phyloP scores from a whole-genome alignment of 1,139 yeast genomes.

The Eremothecium coryli region DNA sequence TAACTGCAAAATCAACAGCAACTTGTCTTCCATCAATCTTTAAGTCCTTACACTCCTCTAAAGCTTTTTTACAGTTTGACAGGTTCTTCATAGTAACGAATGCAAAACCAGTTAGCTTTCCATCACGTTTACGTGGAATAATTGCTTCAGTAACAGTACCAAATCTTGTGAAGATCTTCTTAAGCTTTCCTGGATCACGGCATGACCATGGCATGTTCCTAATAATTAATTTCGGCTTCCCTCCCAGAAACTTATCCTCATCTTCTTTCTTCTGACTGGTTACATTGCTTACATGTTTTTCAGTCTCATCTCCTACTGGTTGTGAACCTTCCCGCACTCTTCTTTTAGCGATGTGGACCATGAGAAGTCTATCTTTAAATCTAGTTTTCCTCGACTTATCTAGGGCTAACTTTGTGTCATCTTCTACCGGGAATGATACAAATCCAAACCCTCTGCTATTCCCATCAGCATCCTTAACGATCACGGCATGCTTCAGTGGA shows the following conservation, averaged over 20 bases:
- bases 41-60: constrained; percentile 61
- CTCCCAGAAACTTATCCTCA: constrained; percentile 42
- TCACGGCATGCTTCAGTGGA: constrained; percentile 91
- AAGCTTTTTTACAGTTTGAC: constrained; percentile 71
- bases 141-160: constrained; percentile 87
- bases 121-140: constrained; percentile 81
- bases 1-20: constrained; percentile 89
- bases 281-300: constrained; percentile 14
- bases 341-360: constrained; percentile 85
- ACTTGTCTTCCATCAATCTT: constrained; percentile 87
- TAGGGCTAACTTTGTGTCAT: constrained; percentile 73
- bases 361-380: constrained; percentile 55
- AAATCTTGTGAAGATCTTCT: constrained; percentile 59
- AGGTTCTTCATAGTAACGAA: constrained; percentile 84
- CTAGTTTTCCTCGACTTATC: constrained; percentile 56
- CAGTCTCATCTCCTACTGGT: constrained; percentile 16
- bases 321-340: constrained; percentile 52
- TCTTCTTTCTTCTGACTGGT: constrained; percentile 15
- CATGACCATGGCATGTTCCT: constrained; percentile 96
- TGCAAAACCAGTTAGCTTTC: constrained; percentile 90
- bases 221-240: constrained; percentile 75
- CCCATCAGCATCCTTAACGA: constrained; percentile 70
- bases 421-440: constrained; percentile 79
- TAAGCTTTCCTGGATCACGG: constrained; percentile 63
- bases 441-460: constrained; percentile 89